phyloP scores from a whole-genome alignment of 2,329 filamentous ascomycete species.

The Venturia pyrina region DNA sequence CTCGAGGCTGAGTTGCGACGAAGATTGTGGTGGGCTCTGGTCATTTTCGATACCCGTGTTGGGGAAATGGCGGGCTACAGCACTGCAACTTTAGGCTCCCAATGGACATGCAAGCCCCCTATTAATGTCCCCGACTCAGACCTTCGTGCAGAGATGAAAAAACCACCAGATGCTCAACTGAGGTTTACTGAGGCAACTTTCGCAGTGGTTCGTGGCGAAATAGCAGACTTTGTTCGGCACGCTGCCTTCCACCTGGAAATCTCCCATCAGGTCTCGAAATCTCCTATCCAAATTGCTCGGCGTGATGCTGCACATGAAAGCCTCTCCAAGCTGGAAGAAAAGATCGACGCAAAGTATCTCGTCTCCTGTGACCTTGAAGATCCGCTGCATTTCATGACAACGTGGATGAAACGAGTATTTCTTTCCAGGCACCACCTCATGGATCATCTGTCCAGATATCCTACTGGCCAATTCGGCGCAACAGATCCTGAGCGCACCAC shows the following conservation, averaged over 20 bases:
- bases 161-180: slow-evolving; percentile 29
- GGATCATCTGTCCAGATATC: slow-evolving; percentile 32
- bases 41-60: slow-evolving; percentile 47
- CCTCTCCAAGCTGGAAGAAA: slow-evolving; percentile 31
- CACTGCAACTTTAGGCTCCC: not conserved
- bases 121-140: slow-evolving; percentile 45
- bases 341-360: slow-evolving; percentile 33
- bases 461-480: slow-evolving; percentile 14
- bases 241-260: slow-evolving; percentile 37
- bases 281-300: slow-evolving; percentile 18
- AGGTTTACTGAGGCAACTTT: slow-evolving; percentile 41
- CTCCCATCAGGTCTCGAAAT: slow-evolving; percentile 30
- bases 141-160: slow-evolving; percentile 32
- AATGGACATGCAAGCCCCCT: slow-evolving; percentile 37
- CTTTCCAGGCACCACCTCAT: slow-evolving; percentile 43
- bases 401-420: slow-evolving; percentile 34
- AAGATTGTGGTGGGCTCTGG: slow-evolving; percentile 52
- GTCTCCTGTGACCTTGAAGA: slow-evolving; percentile 35
- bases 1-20: slow-evolving; percentile 52
- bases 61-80: slow-evolving; percentile 42
- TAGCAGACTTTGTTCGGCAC: slow-evolving; percentile 32
- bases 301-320: slow-evolving; percentile 14
- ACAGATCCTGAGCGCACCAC: slow-evolving; percentile 19
- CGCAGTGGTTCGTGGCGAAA: slow-evolving; percentile 32
- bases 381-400: slow-evolving; percentile 34